Percentiles rank a stretch among this genome's conserved stretches.
These are phyloP conservation scores for Tylopilus intermedius DNA, from an alignment of 768 basidiomycete species.

Conservation along the genomic window DNA sequence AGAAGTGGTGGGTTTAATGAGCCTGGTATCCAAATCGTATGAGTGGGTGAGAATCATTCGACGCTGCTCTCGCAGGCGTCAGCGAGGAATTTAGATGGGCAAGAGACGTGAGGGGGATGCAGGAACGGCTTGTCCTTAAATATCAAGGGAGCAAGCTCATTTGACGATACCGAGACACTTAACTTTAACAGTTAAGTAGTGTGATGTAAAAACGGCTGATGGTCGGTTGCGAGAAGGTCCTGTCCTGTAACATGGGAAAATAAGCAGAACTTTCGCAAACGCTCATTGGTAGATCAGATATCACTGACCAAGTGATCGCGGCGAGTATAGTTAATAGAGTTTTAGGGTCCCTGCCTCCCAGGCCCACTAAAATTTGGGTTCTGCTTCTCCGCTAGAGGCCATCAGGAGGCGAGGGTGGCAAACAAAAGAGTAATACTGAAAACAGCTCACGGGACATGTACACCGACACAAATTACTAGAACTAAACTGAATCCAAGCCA, in stretches of 20 bases:
- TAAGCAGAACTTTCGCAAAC: conserved; percentile 1
- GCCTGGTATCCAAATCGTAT: conserved; percentile 18
- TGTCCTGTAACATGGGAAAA: conserved; percentile 23
- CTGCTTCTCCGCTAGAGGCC: neutral
- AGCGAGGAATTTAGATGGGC: conserved; percentile 4
- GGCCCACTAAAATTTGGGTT: neutral
- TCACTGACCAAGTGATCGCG: conserved; percentile 14
- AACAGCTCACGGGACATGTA: neutral
- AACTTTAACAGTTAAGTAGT: conserved; percentile 25
- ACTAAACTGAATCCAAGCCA: neutral
- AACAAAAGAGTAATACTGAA: no score
- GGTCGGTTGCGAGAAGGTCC: conserved; percentile 25
- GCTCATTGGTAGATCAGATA: conserved; percentile 21
- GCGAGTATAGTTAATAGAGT: conserved; percentile 26
- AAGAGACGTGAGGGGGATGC: conserved; percentile 8
- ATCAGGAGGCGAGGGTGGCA: neutral
- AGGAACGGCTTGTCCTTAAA: conserved; percentile 27
- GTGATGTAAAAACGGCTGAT: conserved; percentile 33
- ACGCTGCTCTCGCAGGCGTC: conserved; percentile 18
- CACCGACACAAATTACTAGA: conserved; percentile 2
- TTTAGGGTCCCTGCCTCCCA: conserved; percentile 24
- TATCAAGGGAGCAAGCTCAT: conserved; percentile 17
- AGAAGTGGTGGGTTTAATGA: conserved; percentile 27
- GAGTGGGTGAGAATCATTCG: conserved; percentile 26
- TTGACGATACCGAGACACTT: conserved; percentile 21